Conservation (phyloP, 352 stramenopile species). For the Globisporangium carolinianum region DNA sequence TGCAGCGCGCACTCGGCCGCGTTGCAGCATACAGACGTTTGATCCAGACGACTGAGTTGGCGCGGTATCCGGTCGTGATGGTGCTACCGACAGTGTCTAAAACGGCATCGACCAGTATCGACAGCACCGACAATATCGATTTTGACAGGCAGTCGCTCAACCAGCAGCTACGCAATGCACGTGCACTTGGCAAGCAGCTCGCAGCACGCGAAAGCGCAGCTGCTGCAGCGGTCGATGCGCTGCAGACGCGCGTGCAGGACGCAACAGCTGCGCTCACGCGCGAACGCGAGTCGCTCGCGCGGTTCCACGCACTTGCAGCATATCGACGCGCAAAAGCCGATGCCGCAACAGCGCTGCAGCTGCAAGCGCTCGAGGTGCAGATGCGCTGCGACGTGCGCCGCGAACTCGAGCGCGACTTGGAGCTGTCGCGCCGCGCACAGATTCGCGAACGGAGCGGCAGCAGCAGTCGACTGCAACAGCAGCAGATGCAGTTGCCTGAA, state of each 20-base stretch:
- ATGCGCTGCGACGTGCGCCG: conserved; percentile 50
- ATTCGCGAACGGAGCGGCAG: conserved; percentile 14
- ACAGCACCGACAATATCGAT: not conserved
- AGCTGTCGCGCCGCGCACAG: conserved; percentile 31
- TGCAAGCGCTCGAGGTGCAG: conserved; percentile 31
- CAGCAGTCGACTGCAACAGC: not conserved
- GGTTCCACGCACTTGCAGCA: conserved; percentile 37
- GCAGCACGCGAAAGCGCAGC: conserved; percentile 17
- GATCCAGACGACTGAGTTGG: conserved; percentile 18
- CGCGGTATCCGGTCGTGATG: conserved; percentile 23
- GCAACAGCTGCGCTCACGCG: conserved; percentile 17
- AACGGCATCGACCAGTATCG: not conserved
- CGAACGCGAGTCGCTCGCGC: conserved; percentile 40
- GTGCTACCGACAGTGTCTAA: conserved; percentile 2
- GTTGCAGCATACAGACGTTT: conserved; percentile 24
- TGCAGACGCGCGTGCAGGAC: conserved; percentile 21
- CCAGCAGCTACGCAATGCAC: conserved; percentile 14
- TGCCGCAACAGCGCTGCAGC: conserved; percentile 20
- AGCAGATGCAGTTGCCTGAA: too few relatives aligned
- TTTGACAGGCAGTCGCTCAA: conserved; percentile 6
- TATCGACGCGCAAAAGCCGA: conserved; percentile 47
- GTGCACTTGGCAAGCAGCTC: conserved; percentile 17
- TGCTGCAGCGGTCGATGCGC: conserved; percentile 24
- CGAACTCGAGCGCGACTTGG: conserved; percentile 59
- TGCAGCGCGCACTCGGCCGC: conserved; percentile 36